These are phyloP conservation scores for Areca catechu DNA, from an alignment of 176 grass and related monocot genomes.

Conservation along the genomic window DNA sequence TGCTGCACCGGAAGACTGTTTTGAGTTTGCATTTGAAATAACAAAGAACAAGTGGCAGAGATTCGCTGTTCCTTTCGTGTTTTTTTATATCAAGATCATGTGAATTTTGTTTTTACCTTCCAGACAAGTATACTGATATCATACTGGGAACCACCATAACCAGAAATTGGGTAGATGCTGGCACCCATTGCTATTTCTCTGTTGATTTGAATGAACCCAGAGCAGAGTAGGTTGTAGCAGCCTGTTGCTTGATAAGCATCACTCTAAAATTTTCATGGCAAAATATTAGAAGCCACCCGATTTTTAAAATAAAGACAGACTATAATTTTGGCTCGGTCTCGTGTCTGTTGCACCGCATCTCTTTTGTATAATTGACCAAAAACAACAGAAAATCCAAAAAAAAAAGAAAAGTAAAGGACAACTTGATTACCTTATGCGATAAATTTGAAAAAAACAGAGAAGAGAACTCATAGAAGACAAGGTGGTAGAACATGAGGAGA, in stretches of 20 bases:
- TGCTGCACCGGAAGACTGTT: slow-evolving; percentile 9
- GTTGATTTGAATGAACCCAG: slow-evolving; percentile 85
- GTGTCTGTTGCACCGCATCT: too few species aligned
- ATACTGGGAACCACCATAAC: slow-evolving; percentile 67
- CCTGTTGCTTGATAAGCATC: slow-evolving; percentile 88
- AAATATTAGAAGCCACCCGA: too few species aligned
- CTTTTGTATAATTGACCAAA: too few species aligned
- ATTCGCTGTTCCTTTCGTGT: slow-evolving; percentile 31
- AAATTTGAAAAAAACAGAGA: too few species aligned
- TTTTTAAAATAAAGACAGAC: too few species aligned
- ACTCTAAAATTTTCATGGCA: slow-evolving; percentile 36
- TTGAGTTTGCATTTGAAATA: slow-evolving; percentile 24
- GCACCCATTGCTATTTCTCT: slow-evolving; percentile 86
- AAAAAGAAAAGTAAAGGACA: neutral
- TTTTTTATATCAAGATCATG: slow-evolving; percentile 32
- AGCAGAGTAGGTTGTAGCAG: slow-evolving; percentile 89
- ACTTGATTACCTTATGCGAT: too few species aligned
- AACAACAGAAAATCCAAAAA: neutral
- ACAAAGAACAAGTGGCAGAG: slow-evolving; percentile 50
- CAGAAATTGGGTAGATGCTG: slow-evolving; percentile 77
- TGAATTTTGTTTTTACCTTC: slow-evolving; percentile 80
- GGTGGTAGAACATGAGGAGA: neutral
- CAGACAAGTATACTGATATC: slow-evolving; percentile 82
- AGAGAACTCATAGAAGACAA: neutral
- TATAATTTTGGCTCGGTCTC: too few species aligned